phyloP scores from a whole-genome alignment of 352 stramenopile genomes.

The Globisporangium cederbergense region DNA sequence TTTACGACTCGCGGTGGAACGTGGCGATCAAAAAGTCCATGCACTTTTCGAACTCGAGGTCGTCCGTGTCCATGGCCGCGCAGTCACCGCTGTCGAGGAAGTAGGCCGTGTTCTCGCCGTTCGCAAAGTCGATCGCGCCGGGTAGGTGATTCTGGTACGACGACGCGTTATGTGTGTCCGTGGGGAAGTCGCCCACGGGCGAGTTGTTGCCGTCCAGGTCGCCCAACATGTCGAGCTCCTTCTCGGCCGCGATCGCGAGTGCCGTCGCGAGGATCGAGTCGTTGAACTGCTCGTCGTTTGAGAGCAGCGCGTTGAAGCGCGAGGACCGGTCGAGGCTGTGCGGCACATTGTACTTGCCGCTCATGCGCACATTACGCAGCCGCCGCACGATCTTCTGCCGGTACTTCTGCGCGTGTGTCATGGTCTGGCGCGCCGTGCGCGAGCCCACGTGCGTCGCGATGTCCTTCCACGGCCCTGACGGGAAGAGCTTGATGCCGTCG shows the following conservation, averaged over 20 bases:
- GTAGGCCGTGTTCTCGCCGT: conserved; percentile 40
- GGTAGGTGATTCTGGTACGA: conserved; percentile 43
- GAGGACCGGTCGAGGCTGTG: conserved; percentile 69
- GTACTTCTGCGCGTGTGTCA: conserved; percentile 86
- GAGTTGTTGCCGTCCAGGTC: conserved; percentile 32
- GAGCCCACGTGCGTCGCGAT: conserved; percentile 70
- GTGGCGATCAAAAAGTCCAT: conserved; percentile 82
- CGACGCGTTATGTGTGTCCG: conserved; percentile 13
- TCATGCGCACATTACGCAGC: conserved; percentile 69
- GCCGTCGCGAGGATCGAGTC: conserved; percentile 75
- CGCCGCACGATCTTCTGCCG: conserved; percentile 76
- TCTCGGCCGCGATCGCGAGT: conserved; percentile 67
- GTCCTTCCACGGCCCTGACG: conserved; percentile 72
- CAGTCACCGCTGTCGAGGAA: conserved; percentile 37
- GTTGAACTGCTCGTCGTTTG: conserved; percentile 76
- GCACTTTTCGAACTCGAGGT: conserved; percentile 77
- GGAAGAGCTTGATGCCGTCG: conserved; percentile 73
- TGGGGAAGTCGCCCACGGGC: conserved; percentile 26
- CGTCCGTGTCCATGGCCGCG: conserved; percentile 40
- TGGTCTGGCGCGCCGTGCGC: conserved; percentile 70
- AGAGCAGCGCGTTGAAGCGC: conserved; percentile 67
- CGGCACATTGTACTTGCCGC: conserved; percentile 57
- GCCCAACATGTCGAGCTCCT: conserved; percentile 64
- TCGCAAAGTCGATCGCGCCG: conserved; percentile 45
- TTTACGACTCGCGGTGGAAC: conserved; percentile 48